Evolutionary conservation across 2,329 filamentous ascomycete species (phyloP).

Genomic region (Xylaria sp.): DNA sequence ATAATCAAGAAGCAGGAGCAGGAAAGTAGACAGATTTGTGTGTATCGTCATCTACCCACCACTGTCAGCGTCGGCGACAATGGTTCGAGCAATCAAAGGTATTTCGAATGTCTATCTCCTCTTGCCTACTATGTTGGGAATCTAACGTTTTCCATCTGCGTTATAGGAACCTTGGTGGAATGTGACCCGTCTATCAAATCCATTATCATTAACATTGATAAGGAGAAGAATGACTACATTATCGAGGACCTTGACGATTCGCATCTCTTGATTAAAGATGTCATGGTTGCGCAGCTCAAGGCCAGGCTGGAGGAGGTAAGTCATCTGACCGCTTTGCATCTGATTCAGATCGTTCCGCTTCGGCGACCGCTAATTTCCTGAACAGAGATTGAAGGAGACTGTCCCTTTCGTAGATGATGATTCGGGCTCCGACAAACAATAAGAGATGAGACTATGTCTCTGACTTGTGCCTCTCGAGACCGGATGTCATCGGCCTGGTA

Average conservation of each 20-base stretch:
- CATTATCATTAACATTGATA: conserved; percentile 82
- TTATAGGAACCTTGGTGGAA: conserved; percentile 75
- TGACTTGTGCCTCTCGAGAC: neutral
- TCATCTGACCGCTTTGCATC: neutral
- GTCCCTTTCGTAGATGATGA: conserved; percentile 60
- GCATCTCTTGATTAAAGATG: conserved; percentile 78
- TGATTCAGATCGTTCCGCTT: too few species aligned
- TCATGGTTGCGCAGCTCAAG: conserved; percentile 75
- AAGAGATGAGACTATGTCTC: conserved; percentile 38
- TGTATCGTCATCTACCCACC: neutral
- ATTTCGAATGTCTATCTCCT: neutral
- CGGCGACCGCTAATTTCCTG: conserved; percentile 35
- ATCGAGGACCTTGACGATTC: conserved; percentile 84
- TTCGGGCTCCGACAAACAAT: conserved; percentile 59
- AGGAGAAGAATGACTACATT: conserved; percentile 75
- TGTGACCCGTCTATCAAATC: conserved; percentile 90
- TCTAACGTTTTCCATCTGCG: conserved; percentile 10
- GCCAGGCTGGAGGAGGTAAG: conserved; percentile 72
- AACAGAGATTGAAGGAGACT: conserved; percentile 62
- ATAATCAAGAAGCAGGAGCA: neutral
- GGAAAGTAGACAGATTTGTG: neutral
- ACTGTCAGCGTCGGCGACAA: conserved; percentile 19
- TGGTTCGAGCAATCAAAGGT: conserved; percentile 48
- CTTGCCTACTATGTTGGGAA: neutral
- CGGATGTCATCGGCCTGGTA: neutral